Conservation (phyloP, 2,329 filamentous ascomycete species). For the Malbranchea zuffiana region DNA sequence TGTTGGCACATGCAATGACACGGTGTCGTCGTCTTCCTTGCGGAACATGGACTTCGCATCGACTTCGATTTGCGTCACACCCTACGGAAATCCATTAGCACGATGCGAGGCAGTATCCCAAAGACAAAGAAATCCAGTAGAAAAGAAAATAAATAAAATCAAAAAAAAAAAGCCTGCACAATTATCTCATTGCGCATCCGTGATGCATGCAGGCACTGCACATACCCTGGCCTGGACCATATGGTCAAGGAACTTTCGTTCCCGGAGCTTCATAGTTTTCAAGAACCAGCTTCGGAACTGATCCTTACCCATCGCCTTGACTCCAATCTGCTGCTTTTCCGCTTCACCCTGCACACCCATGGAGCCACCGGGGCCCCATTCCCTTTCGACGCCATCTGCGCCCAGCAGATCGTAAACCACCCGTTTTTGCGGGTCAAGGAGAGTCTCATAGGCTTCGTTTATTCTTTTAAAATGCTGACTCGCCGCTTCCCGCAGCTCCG, state of each 20-base stretch:
- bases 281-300: slow-evolving; percentile 35
- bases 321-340: slow-evolving; percentile 25
- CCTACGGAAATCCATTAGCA: slow-evolving; percentile 16
- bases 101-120: neutral
- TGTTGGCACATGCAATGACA: slow-evolving; percentile 22
- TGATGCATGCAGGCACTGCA: slow-evolving; percentile 9
- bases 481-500: slow-evolving; percentile 28
- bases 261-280: slow-evolving; percentile 30
- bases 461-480: slow-evolving; percentile 30
- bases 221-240: slow-evolving; percentile 31
- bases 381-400: slow-evolving; percentile 29
- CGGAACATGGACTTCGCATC: slow-evolving; percentile 28
- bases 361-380: slow-evolving; percentile 27
- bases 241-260: slow-evolving; percentile 27
- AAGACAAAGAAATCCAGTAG: no score
- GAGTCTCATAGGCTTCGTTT: slow-evolving; percentile 33
- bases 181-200: neutral
- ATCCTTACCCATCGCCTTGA: slow-evolving; percentile 28
- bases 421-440: slow-evolving; percentile 33
- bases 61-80: slow-evolving; percentile 25
- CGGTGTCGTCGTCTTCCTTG: slow-evolving; percentile 22
- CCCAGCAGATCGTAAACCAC: slow-evolving; percentile 35
- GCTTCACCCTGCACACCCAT: slow-evolving; percentile 26
- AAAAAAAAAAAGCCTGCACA: neutral
- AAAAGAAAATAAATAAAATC: neutral